Percentiles rank a stretch among this genome's conserved stretches.
Evolutionary conservation across 1,284 basidiomycete species (phyloP).

Genomic region (Moniliella sp.): DNA sequence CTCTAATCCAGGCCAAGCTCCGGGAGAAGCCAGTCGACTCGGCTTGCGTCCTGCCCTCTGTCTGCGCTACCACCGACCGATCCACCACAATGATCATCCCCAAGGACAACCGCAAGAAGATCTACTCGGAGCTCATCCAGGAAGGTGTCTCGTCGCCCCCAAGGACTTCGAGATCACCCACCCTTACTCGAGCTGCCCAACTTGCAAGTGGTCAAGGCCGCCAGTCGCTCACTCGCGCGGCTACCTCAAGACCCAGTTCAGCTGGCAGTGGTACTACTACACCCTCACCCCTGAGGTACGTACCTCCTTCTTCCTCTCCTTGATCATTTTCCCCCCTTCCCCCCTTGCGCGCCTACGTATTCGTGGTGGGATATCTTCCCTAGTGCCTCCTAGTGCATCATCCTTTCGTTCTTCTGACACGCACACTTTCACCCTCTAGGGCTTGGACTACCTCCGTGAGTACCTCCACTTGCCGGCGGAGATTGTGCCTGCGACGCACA

Average conservation of each 20-base stretch:
- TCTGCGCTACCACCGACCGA: too few species aligned
- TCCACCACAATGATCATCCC: constrained; percentile 34
- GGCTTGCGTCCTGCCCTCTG: too few species aligned
- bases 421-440: too few species aligned
- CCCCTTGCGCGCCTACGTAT: too few species aligned
- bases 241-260: constrained; percentile 76
- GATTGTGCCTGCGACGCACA: constrained; percentile 33
- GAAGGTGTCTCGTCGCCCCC: constrained; percentile 87
- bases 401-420: too few species aligned
- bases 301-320: too few species aligned
- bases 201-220: constrained; percentile 94
- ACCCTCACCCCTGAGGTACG: too few species aligned
- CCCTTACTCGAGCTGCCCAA: constrained; percentile 84
- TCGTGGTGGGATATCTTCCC: too few species aligned
- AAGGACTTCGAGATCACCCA: constrained; percentile 98
- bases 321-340: too few species aligned
- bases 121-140: constrained; percentile 32
- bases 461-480: constrained; percentile 33
- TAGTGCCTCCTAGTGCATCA: too few species aligned
- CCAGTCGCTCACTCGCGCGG: constrained; percentile 86
- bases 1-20: too few species aligned
- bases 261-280: constrained; percentile 38
- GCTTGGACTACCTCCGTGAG: constrained; percentile 33
- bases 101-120: constrained; percentile 33
- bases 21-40: too few species aligned